Conservation (phyloP, 257 asterid species). For the Capsicum baccatum region DNA sequence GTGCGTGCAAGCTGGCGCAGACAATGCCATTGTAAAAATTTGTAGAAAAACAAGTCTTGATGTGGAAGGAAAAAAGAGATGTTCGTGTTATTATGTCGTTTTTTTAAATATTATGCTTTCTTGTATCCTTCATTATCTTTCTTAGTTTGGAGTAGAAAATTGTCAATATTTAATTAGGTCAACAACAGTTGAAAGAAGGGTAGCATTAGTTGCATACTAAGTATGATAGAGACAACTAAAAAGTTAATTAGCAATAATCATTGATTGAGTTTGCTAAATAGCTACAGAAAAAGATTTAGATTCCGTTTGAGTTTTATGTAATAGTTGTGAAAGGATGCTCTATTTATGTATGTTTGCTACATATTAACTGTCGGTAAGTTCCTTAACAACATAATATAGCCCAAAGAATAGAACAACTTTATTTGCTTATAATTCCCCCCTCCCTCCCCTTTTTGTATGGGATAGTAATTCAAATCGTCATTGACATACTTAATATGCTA, state of each 20-base stretch:
- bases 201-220: slow-evolving; percentile 15
- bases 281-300: slow-evolving; percentile 13
- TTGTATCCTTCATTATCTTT: neutral
- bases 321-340: slow-evolving; percentile 6
- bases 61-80: neutral
- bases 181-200: neutral
- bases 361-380: slow-evolving; percentile 14
- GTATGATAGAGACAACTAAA: slow-evolving; percentile 7
- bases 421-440: slow-evolving; percentile 1
- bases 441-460: neutral
- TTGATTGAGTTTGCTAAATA: slow-evolving; percentile 25
- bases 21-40: neutral
- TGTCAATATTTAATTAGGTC: slow-evolving; percentile 13
- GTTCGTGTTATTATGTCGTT: neutral
- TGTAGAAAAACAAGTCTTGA: neutral
- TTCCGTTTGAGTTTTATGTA: slow-evolving; percentile 14
- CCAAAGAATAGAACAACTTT: slow-evolving; percentile 5
- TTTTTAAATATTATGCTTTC: neutral
- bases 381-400: slow-evolving; percentile 3
- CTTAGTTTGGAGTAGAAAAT: slow-evolving; percentile 18
- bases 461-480: neutral
- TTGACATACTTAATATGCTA: slow-evolving; percentile 10
- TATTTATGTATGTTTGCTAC: slow-evolving; percentile 4
- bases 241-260: neutral
- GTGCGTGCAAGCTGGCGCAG: neutral